phyloP scores from a whole-genome alignment of 2,329 filamentous ascomycete species.

The Paracorniculantispora psalliotae region DNA sequence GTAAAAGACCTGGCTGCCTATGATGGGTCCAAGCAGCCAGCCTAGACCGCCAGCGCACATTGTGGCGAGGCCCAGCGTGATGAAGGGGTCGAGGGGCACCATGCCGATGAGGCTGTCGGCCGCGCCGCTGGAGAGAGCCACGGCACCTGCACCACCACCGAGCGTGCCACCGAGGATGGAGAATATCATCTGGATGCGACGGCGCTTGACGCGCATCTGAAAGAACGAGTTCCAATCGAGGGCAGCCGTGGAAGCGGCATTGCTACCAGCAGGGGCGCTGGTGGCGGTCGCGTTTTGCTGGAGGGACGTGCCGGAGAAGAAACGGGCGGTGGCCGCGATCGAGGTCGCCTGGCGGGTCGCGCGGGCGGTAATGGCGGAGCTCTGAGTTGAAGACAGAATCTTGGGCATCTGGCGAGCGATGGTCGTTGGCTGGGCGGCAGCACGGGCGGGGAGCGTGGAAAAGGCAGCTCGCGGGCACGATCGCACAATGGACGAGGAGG shows the following conservation, averaged over 20 bases:
- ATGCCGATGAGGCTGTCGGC: conserved; percentile 66
- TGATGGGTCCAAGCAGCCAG: conserved; percentile 79
- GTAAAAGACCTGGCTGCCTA: conserved; percentile 78
- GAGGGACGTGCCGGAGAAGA: conserved; percentile 18
- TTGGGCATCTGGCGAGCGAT: neutral
- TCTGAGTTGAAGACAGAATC: conserved; percentile 9
- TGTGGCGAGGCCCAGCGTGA: conserved; percentile 77
- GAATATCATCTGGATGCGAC: conserved; percentile 76
- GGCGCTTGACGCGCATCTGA: conserved; percentile 77
- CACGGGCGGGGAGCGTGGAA: neutral
- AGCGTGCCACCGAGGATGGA: conserved; percentile 61
- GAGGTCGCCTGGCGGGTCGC: neutral
- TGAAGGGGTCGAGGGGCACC: conserved; percentile 80
- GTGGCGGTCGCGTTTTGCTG: conserved; percentile 19
- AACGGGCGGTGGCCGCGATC: conserved; percentile 16
- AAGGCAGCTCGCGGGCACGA: conserved; percentile 3
- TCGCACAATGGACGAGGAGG: neutral
- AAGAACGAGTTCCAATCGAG: conserved; percentile 93
- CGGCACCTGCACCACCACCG: conserved; percentile 57
- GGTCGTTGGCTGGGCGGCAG: neutral
- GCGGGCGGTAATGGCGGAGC: conserved; percentile 15
- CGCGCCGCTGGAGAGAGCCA: conserved; percentile 64
- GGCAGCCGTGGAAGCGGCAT: conserved; percentile 26
- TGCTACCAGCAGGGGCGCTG: conserved; percentile 24
- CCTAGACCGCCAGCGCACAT: conserved; percentile 73